Base-by-base conservation (phyloP, 208 protist genomes). In the Naegleria lovaniensis region DNA sequence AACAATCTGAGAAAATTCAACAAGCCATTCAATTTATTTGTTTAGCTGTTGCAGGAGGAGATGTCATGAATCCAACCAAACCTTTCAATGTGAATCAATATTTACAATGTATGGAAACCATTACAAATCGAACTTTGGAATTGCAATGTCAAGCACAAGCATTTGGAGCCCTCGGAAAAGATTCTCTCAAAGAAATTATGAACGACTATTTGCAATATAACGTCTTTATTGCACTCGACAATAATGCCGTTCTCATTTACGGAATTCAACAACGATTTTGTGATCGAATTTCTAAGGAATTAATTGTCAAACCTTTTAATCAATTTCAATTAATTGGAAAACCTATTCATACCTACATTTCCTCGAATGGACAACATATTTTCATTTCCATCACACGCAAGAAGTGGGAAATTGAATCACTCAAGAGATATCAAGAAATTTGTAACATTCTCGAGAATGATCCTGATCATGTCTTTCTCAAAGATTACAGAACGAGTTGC, bases 341-440 rank as follows among this genome's bases (percentile, higher is more conserved):
- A 67, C 19, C 55, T 13, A 67, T 67, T 67, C 11, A 67, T 13
- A 67, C 55, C 40, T 36, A 85, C 13, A 43, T 85, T 85, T 41
- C 79, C 7, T 13, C 7, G 5, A 85, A 85, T 85, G 84, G 84
- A 39, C 84, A 88, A 88, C 84, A 88, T 38, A 39, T 88, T 2
- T 88, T 58, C 15, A 22, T 55, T 19, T n/a, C 84, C 39, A n/a
- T 58, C 15, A 25, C 84, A 51, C 51, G 84, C 29, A 58, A 55
- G 9, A 33, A 88, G 36, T 88, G 43, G 39, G 84, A 88, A 55
- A 59, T 88, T 25, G n/a, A 88, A 38, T 58, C 41, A 6, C 6
- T 88, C 15, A 39, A 0, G 11, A 48, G 84, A 59, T 88, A 58
- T 36, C 5, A 38, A 9, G 84, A 88, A 33, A 88, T 88, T 58